Evolutionary conservation across 139 green algal species (phyloP).

Genomic region (Chlorella ohadii): DNA sequence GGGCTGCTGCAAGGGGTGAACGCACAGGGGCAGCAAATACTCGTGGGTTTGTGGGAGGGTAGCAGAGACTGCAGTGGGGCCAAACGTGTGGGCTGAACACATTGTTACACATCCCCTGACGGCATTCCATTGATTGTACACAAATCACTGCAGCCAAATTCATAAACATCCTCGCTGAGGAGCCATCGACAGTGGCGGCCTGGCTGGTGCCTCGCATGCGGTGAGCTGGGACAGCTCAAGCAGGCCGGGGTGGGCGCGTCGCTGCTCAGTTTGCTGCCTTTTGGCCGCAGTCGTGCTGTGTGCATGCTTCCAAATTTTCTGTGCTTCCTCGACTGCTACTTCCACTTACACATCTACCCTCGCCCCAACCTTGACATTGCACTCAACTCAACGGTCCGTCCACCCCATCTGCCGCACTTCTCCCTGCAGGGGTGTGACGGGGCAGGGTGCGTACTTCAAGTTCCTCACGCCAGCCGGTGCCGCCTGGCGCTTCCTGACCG

Average conservation of each 20-base stretch:
- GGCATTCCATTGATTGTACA: too few species aligned
- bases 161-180: constrained; percentile 62
- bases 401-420: too few species aligned
- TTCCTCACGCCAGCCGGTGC: constrained; percentile 40
- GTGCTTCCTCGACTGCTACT: background rate
- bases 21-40: too few species aligned
- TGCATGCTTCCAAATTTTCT: too few species aligned
- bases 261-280: too few species aligned
- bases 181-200: constrained; percentile 38
- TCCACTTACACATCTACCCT: too few species aligned
- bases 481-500: constrained; percentile 37
- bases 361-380: too few species aligned
- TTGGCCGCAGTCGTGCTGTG: too few species aligned
- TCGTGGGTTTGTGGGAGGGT: background rate
- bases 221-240: background rate
- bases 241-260: too few species aligned
- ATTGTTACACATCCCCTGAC: too few species aligned
- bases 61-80: background rate
- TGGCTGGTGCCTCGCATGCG: constrained; percentile 58
- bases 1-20: constrained; percentile 3
- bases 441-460: constrained; percentile 50
- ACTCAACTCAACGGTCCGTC: too few species aligned
- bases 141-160: constrained; percentile 42
- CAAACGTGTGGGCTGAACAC: too few species aligned
- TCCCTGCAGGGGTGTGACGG: constrained; percentile 39